Base-by-base conservation (phyloP, 2,329 filamentous ascomycete species). In the Aureobasidium sp. region DNA sequence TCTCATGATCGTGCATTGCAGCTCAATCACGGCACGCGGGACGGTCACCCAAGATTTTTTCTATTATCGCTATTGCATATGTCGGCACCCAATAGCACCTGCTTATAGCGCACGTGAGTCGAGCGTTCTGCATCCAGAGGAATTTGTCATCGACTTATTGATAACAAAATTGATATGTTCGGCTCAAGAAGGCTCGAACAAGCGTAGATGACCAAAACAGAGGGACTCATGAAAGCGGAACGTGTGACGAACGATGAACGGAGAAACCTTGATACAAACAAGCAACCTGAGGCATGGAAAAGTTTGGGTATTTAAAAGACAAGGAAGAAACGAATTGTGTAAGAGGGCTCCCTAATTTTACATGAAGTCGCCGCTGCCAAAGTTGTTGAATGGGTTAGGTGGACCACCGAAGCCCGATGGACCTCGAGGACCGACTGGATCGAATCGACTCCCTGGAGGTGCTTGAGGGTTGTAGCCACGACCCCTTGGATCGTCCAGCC, bases 361-460 rank as follows among this genome's bases (percentile, higher is more conserved):
- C 54, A 85, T 81, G 64, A 85, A 85, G 67, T 85, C 83, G 6
- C 79, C 80, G 62, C 76, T 77, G 14, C 83, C 84, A 71, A 83
- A 86, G 0, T 83, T 83, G 9, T 83, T 81, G 71, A 83, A 84
- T 0, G 81, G 80, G 74, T 84, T 83, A 8, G 79, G 79, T 36
- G 81, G 81, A 53, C 78, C 68, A 21, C 78, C 77, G 32, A 45
- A 29, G 48, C 76, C 76, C 63, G 82, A 82, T 39, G 74, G 74
- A 65, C 82, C 81, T 0, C 88, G 87, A 0, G 90, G 91, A 0
- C 89, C 89, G 27, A 92, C 76, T 2, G 93, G 93, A 77, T 97
- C 94, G 77, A 91, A 97, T 66, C 94, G 81, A n/a, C 91, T 88
- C 1, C 94, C 94, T 2, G 91, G 91, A 5, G 94, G 94, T 32